A percentile compares a stretch with the other conserved stretches of the same genome.
phyloP scores from a whole-genome alignment of 129 eudicot species.

The Centrapalus pauciflorus region DNA sequence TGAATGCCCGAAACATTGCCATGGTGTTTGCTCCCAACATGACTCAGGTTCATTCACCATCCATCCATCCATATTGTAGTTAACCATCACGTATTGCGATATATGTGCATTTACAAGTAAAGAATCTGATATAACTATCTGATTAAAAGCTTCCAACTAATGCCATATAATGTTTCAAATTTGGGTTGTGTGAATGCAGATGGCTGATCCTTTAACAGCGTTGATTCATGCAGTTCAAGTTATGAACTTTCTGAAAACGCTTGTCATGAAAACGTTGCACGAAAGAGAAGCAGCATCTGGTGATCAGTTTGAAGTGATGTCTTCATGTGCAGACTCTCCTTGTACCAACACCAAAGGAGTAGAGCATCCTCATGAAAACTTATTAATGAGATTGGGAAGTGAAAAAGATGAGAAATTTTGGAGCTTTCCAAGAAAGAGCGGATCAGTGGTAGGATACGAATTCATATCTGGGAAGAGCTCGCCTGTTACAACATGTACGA shows the following conservation, averaged over 20 bases:
- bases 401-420: slow-evolving; percentile 33
- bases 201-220: slow-evolving; percentile 97
- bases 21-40: slow-evolving; percentile 97
- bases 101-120: not conserved
- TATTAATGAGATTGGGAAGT: slow-evolving; percentile 35
- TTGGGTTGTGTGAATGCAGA: slow-evolving; percentile 41
- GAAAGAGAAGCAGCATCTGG: slow-evolving; percentile 41
- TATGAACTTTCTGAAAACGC: slow-evolving; percentile 84
- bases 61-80: too few relatives aligned
- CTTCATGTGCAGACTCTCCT: slow-evolving; percentile 27
- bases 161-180: not conserved
- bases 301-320: not conserved
- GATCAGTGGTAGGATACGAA: slow-evolving; percentile 27
- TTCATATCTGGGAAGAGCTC: slow-evolving; percentile 20
- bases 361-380: slow-evolving; percentile 12
- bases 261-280: slow-evolving; percentile 49
- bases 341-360: not conserved
- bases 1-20: slow-evolving; percentile 89
- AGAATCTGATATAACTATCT: not conserved
- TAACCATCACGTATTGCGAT: too few relatives aligned
- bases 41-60: slow-evolving; percentile 61
- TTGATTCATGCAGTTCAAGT: slow-evolving; percentile 95
- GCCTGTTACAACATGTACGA: too few relatives aligned
- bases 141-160: not conserved
- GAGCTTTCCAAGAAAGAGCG: slow-evolving; percentile 45